A percentile compares a stretch with the other conserved stretches of the same genome.
phyloP scores from a whole-genome alignment of 495 filamentous ascomycete species.

The Podospora tetraspora region DNA sequence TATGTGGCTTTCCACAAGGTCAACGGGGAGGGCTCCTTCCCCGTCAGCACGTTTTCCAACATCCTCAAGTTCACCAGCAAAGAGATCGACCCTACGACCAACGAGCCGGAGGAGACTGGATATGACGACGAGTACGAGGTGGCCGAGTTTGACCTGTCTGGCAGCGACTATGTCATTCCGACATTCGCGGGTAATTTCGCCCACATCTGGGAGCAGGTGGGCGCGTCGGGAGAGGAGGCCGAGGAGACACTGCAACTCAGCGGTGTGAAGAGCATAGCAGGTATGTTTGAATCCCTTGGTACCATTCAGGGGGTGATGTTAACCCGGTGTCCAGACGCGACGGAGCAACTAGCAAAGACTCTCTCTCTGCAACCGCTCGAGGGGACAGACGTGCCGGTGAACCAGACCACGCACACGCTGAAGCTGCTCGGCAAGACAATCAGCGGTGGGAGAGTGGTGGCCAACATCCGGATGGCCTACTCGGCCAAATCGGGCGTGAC shows the following conservation, averaged over 20 bases:
- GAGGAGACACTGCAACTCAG: slow-evolving; percentile 88
- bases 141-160: slow-evolving; percentile 84
- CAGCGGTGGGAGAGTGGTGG: slow-evolving; percentile 81
- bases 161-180: slow-evolving; percentile 90
- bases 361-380: slow-evolving; percentile 92
- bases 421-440: slow-evolving; percentile 96
- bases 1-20: slow-evolving; percentile 92
- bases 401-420: slow-evolving; percentile 83
- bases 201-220: slow-evolving; percentile 94
- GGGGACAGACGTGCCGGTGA: slow-evolving; percentile 83
- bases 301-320: slow-evolving; percentile 20
- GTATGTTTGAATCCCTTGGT: slow-evolving; percentile 48
- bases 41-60: slow-evolving; percentile 80
- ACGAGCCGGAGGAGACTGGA: slow-evolving; percentile 83
- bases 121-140: slow-evolving; percentile 98
- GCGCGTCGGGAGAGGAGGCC: slow-evolving; percentile 79
- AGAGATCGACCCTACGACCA: slow-evolving; percentile 93
- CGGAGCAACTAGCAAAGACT: slow-evolving; percentile 78
- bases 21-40: slow-evolving; percentile 63
- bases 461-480: slow-evolving; percentile 87
- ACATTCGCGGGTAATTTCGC: slow-evolving; percentile 92
- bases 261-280: slow-evolving; percentile 85
- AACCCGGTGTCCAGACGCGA: slow-evolving; percentile 66
- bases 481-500: slow-evolving; percentile 88
- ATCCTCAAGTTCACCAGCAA: slow-evolving; percentile 94